phyloP scores from a whole-genome alignment of 768 basidiomycete species.

The Lentinus tigrinus region DNA sequence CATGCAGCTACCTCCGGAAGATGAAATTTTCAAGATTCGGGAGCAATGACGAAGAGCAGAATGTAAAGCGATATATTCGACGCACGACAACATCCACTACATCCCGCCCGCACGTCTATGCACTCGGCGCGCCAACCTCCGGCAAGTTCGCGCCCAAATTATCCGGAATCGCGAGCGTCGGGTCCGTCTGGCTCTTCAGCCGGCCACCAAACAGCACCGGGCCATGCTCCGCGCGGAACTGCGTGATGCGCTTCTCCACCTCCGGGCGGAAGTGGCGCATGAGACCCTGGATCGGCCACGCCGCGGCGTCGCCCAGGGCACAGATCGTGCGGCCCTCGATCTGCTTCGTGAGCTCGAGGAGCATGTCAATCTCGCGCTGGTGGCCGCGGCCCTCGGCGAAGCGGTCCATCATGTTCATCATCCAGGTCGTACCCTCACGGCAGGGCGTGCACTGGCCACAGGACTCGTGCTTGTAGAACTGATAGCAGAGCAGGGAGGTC shows the following conservation, averaged over 20 bases:
- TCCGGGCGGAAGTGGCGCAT: slow-evolving; percentile 98
- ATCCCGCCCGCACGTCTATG: not conserved
- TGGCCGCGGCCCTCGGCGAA: slow-evolving; percentile 91
- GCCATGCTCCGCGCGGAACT: slow-evolving; percentile 73
- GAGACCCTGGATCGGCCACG: slow-evolving; percentile 97
- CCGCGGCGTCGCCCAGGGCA: slow-evolving; percentile 94
- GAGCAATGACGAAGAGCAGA: too few relatives aligned
- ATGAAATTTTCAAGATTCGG: too few relatives aligned
- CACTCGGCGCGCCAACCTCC: slow-evolving; percentile 31
- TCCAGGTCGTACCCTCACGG: slow-evolving; percentile 95
- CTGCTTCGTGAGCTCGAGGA: slow-evolving; percentile 97
- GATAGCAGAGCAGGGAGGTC: not conserved
- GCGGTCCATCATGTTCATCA: slow-evolving; percentile 99
- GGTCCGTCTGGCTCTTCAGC: slow-evolving; percentile 65
- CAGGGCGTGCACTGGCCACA: slow-evolving; percentile 98
- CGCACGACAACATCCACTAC: not conserved
- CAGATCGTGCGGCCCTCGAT: slow-evolving; percentile 96
- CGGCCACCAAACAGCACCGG: slow-evolving; percentile 87
- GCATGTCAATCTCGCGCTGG: slow-evolving; percentile 95
- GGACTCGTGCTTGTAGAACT: slow-evolving; percentile 99
- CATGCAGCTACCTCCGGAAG: too few relatives aligned
- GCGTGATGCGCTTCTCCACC: slow-evolving; percentile 83
- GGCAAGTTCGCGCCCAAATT: slow-evolving; percentile 59
- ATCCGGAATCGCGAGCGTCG: slow-evolving; percentile 70
- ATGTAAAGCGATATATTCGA: not conserved